These are phyloP conservation scores for Alliaria petiolata DNA, from an alignment of 345 rosid species.

Conservation along the genomic window DNA sequence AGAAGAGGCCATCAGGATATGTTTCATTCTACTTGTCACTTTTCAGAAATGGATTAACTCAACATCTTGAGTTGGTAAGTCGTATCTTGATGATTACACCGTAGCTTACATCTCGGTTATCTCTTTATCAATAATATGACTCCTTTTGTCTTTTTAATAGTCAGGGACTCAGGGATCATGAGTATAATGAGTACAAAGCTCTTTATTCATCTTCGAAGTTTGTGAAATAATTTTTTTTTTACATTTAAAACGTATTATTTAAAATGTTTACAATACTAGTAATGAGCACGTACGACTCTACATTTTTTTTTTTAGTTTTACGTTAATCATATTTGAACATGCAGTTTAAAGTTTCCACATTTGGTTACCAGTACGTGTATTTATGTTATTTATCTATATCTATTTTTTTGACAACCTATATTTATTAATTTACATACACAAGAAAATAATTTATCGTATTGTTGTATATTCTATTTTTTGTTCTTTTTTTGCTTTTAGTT, in stretches of 20 bases:
- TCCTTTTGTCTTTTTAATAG: neutral
- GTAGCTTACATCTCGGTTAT: neutral
- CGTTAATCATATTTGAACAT: no score
- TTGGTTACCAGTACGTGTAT: no score
- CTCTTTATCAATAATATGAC: neutral
- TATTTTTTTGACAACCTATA: no score
- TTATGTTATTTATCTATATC: no score
- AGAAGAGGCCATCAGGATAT: conserved; percentile 11
- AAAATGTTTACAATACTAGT: no score
- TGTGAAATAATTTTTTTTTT: neutral
- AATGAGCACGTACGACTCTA: no score
- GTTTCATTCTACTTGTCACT: conserved; percentile 21
- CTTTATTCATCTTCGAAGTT: neutral
- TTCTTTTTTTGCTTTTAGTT: neutral
- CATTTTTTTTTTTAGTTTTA: no score
- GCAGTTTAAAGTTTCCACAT: no score
- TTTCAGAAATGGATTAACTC: conserved; percentile 16
- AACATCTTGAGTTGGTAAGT: conserved; percentile 28
- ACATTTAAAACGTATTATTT: no score
- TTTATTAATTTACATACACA: no score
- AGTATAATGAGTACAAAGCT: no score
- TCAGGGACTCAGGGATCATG: neutral
- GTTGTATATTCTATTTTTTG: neutral
- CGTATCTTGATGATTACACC: conserved; percentile 13
- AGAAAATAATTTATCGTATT: no score